Evolutionary conservation across 805 yeast species (phyloP).

Genomic region (Teunomyces pallodes): DNA sequence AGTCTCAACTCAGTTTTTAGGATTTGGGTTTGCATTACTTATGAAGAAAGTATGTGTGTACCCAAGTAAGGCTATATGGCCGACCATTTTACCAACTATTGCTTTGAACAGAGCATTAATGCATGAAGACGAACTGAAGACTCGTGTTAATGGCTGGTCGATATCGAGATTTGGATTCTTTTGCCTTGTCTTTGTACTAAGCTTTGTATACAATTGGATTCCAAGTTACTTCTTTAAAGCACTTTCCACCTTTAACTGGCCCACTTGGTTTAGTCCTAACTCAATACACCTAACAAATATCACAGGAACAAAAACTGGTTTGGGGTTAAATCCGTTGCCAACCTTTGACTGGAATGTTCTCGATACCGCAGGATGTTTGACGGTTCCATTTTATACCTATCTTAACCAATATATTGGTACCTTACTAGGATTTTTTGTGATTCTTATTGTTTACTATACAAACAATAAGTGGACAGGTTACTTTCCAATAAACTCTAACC

Average conservation of each 20-base stretch:
- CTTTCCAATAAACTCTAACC: constrained; percentile 52
- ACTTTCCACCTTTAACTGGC: constrained; percentile 43
- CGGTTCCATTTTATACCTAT: constrained; percentile 43
- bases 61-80: constrained; percentile 44
- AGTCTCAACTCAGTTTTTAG: constrained; percentile 58
- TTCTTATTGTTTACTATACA: constrained; percentile 39
- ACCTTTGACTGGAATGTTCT: constrained; percentile 44
- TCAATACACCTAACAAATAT: constrained; percentile 41
- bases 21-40: constrained; percentile 66
- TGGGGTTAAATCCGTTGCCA: constrained; percentile 43
- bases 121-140: constrained; percentile 23
- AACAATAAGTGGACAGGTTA: constrained; percentile 50
- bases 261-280: constrained; percentile 41
- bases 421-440: constrained; percentile 30
- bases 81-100: constrained; percentile 42
- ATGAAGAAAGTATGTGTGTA: constrained; percentile 53
- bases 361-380: constrained; percentile 36
- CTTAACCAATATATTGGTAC: constrained; percentile 39
- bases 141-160: constrained; percentile 36
- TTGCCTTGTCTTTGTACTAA: constrained; percentile 27
- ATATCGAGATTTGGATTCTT: constrained; percentile 43
- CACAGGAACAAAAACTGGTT: constrained; percentile 35
- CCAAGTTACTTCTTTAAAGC: constrained; percentile 41
- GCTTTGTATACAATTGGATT: constrained; percentile 42
- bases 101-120: constrained; percentile 43